phyloP scores from a whole-genome alignment of 441 rosid species.

The Omphalea diandra region DNA sequence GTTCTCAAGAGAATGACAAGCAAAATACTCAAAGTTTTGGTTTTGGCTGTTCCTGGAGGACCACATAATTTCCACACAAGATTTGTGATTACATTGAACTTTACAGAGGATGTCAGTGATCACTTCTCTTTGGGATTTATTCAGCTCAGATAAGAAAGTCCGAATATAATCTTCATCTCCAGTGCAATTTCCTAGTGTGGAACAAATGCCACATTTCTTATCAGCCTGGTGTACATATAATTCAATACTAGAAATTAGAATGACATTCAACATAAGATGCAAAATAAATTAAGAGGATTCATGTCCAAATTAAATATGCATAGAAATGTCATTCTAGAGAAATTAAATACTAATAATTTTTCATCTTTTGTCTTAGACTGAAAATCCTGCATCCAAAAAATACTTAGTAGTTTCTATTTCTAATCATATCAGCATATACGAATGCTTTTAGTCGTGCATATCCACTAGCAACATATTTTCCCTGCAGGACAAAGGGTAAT shows the following conservation, averaged over 20 bases:
- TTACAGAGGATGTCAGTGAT: constrained; percentile 28
- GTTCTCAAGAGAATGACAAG: constrained; percentile 38
- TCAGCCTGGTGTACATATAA: constrained; percentile 26
- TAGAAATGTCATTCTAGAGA: no score
- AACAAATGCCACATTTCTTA: constrained; percentile 21
- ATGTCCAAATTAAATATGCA: no score
- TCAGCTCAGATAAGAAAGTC: constrained; percentile 27
- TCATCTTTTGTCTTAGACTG: no score
- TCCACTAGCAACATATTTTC: neutral
- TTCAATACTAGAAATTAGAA: neutral
- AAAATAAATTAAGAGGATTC: neutral
- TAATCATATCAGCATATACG: no score
- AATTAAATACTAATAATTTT: no score
- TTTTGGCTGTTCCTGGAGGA: constrained; percentile 75
- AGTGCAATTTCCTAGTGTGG: neutral
- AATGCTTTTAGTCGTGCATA: no score
- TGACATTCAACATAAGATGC: neutral
- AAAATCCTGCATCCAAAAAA: no score
- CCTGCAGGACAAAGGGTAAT: neutral
- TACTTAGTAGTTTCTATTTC: no score
- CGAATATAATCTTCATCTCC: neutral
- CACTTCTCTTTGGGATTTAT: constrained; percentile 47
- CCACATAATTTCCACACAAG: constrained; percentile 51
- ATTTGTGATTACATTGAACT: constrained; percentile 31
- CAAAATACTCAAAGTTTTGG: constrained; percentile 47